phyloP scores from a whole-genome alignment of 345 rosid species.

The Eucalyptus regnans region DNA sequence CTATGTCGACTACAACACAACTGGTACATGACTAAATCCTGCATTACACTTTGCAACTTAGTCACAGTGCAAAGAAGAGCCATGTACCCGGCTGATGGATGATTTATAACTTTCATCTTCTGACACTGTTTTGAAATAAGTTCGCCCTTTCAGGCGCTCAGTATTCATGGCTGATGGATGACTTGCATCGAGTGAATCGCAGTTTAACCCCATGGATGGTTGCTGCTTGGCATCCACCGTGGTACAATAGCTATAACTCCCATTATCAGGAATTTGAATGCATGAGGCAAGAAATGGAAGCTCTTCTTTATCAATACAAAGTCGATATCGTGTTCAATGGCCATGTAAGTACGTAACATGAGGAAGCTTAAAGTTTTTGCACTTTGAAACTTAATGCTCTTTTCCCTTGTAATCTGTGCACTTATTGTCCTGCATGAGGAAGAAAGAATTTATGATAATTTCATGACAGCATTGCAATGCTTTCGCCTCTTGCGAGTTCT shows the following conservation, averaged over 20 bases:
- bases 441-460: neutral
- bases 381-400: neutral
- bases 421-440: neutral
- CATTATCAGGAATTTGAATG: slow-evolving; percentile 93
- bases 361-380: neutral
- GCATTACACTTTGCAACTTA: neutral
- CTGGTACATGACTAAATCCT: slow-evolving; percentile 22
- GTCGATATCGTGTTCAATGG: slow-evolving; percentile 73
- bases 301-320: slow-evolving; percentile 48
- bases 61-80: neutral
- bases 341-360: slow-evolving; percentile 40
- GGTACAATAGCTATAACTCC: slow-evolving; percentile 74
- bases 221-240: slow-evolving; percentile 83
- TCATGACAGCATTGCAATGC: neutral
- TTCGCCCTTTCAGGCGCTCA: slow-evolving; percentile 37
- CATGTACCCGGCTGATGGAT: neutral
- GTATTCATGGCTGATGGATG: slow-evolving; percentile 62
- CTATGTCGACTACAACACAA: slow-evolving; percentile 53
- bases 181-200: slow-evolving; percentile 42
- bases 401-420: neutral
- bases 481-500: neutral
- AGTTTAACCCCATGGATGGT: slow-evolving; percentile 69
- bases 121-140: neutral
- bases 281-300: slow-evolving; percentile 91
- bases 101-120: neutral